These are phyloP conservation scores for Claviceps purpurea DNA, from an alignment of 2,329 filamentous ascomycete genomes.

Conservation along the genomic window DNA sequence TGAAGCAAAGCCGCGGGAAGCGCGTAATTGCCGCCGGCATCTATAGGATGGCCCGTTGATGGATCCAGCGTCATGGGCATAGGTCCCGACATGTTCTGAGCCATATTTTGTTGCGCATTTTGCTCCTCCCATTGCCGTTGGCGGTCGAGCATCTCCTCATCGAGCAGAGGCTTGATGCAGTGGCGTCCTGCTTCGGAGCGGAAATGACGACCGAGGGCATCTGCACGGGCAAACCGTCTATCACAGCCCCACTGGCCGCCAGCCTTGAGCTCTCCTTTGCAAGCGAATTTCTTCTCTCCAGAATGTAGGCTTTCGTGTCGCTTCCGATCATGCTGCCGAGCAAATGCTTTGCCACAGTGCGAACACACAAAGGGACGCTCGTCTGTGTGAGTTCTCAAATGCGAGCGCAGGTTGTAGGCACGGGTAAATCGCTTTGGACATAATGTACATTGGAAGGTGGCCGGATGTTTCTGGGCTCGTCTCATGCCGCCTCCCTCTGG, in stretches of 20 bases:
- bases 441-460: constrained; percentile 86
- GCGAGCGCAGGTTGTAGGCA: constrained; percentile 91
- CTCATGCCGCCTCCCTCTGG: constrained; percentile 51
- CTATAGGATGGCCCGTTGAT: constrained; percentile 43
- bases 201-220: constrained; percentile 90
- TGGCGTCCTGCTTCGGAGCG: constrained; percentile 88
- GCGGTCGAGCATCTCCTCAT: constrained; percentile 79
- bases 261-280: constrained; percentile 76
- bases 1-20: constrained; percentile 80
- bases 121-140: constrained; percentile 65
- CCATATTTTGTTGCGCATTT: constrained; percentile 50
- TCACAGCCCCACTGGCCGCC: constrained; percentile 86
- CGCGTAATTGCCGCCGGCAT: constrained; percentile 44
- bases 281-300: constrained; percentile 97
- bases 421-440: constrained; percentile 94
- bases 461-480: constrained; percentile 92
- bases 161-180: constrained; percentile 92
- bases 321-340: constrained; percentile 92
- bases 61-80: constrained; percentile 46
- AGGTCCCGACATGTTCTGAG: constrained; percentile 43
- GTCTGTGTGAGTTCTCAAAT: constrained; percentile 91
- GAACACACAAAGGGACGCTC: constrained; percentile 96
- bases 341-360: constrained; percentile 93
- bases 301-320: constrained; percentile 92
- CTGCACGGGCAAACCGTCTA: constrained; percentile 82